Conservation (phyloP, 345 rosid species). For the Syzygium jambos region DNA sequence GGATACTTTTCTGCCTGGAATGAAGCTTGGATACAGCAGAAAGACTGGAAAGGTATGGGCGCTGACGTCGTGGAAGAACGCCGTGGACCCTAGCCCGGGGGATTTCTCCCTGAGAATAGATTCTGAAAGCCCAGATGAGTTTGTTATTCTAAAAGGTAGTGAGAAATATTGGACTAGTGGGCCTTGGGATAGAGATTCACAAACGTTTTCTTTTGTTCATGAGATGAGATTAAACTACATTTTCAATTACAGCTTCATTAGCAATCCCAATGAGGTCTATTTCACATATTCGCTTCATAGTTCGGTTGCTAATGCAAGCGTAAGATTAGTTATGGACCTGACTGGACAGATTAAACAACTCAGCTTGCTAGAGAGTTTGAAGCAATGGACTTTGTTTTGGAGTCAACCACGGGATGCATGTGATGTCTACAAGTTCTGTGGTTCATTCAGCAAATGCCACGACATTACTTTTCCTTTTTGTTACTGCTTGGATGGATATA, state of each 20-base stretch:
- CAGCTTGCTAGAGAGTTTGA: neutral
- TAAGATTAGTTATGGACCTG: conserved; percentile 11
- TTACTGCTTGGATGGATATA: conserved; percentile 14
- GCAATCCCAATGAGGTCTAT: neutral
- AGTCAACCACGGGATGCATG: conserved; percentile 20
- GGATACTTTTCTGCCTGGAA: conserved; percentile 25
- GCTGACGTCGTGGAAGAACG: neutral
- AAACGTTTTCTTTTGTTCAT: neutral
- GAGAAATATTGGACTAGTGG: neutral
- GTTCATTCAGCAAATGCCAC: conserved; percentile 19
- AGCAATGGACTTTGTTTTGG: conserved; percentile 15
- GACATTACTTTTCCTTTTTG: conserved; percentile 10
- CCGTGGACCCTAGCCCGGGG: neutral
- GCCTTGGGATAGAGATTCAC: neutral
- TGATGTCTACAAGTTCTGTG: conserved; percentile 15
- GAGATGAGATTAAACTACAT: neutral
- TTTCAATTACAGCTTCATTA: neutral
- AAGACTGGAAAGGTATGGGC: neutral
- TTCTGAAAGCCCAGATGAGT: neutral
- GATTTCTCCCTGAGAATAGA: neutral
- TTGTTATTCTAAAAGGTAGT: neutral
- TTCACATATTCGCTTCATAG: neutral
- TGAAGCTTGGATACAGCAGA: conserved; percentile 20
- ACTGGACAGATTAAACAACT: conserved; percentile 10
- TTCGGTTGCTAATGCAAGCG: neutral